Base-by-base conservation (phyloP, 805 yeast genomes). In the Kodamaea nitidulidarum region DNA sequence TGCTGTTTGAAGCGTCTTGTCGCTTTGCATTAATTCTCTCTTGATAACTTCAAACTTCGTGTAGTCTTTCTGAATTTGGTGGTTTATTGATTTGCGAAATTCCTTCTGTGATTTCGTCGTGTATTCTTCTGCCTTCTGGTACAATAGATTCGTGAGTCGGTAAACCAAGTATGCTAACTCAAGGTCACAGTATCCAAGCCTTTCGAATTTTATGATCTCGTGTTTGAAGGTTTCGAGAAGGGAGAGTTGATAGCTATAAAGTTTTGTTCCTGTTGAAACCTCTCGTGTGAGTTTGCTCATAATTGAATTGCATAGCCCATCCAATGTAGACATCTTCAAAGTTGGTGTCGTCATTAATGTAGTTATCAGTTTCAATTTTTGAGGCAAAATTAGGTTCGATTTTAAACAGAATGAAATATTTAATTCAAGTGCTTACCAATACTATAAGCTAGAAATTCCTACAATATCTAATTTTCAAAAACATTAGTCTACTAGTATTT, bases 111-210 rank as follows among this genome's bases (percentile, higher is more conserved):
- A 15, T 17, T 33, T 31, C 4, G 32, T 38, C 4, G 37, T 38
- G 8, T n/a, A 15, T 2, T 14, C 16, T n/a, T 38, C 41, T 18
- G 41, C 27, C n/a, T 21, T 15, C 17, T 32, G 37, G 16, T 27
- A 38, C 16, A 38, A 24, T 9, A 26, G 28, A n/a, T 20, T 32
- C 14, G 41, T 21, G 28, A 38, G 37, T 14, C 33, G 36, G 26
- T 34, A 39, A 33, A 39, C 31, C 12, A 68, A 50, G 40, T 54
- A 62, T 2, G 69, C 66, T 37, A 63, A 35, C 41, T 63, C 70
- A 44, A 53, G 57, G 43, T 68, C 72, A 43, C 73, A 68, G 37
- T 55, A 56, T 1, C 63, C 60, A n/a, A 58, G 25, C 16, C 39
- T 47, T 3, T 54, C 49, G 9, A 50, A 41, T 38, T 63, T 60